Base-by-base conservation (phyloP, 768 basidiomycete genomes). In the Kwoniella dejecticola region DNA sequence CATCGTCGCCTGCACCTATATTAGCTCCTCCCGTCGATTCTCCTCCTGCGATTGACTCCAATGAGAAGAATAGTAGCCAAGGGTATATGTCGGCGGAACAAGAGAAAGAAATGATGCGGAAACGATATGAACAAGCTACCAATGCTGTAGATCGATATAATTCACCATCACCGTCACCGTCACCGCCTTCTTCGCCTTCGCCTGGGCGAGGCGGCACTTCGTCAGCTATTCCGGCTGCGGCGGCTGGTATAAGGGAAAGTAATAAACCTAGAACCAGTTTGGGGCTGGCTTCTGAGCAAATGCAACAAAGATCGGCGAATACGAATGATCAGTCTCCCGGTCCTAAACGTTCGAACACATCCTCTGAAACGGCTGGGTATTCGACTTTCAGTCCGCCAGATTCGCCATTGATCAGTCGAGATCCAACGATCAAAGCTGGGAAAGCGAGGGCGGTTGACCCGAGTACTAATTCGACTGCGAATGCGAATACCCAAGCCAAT, bases 101-200 rank as follows among this genome's bases (percentile, higher is more conserved):
- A 36, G 76, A 77, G 61, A 77, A 77, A 46, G 71, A 76, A n/a
- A 40, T 62, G 24, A 76, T 73, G 77, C 45, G 65, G 31, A 49
- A 46, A 23, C 44, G 72, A 44, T 75, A 72, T 59, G 73, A 76
- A 58, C 62, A 63, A 13, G 75, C 77, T 23, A 70, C 58, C 12
- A 19, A 38, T 23, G 47, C 60, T 11, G 68, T 62, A 13, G 21
- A 40, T 7, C 52, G 54, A 41, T 27, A 53, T 21, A 26, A n/a
- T 21, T 38, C 24, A 5, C 44, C 36, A 19, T 21, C 38, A 49
- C 26, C 33, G 6, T 29, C 56, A 24, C 29, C 42, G 29, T n/a
- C 30, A 21, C 50, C 55, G 5, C 33, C 29, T 26, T 12, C 24
- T 26, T 30, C 41, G 12, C 15, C 48, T 12, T 33, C 23, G 3